Base-by-base conservation (phyloP, 1,284 basidiomycete species). In the Rhodotorula sp. region DNA sequence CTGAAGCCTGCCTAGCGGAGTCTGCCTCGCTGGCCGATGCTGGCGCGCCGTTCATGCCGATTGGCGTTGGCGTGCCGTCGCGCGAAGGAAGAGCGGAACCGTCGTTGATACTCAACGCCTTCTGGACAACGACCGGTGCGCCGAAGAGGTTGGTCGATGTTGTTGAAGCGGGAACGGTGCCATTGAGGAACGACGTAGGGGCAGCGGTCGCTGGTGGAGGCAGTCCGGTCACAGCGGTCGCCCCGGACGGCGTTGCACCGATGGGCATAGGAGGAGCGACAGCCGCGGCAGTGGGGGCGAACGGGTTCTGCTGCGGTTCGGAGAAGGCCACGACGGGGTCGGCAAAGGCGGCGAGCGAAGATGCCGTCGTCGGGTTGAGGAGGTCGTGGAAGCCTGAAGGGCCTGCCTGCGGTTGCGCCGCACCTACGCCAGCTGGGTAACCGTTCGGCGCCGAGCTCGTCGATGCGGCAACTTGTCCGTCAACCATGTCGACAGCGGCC, bases 251-350 rank as follows among this genome's bases (percentile, higher is more conserved):
- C 10, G 48, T 40, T 6, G 65, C 67, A n/a, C 69, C 72, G 46
- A 74, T 67, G 20, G 67, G 52, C 69, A 74, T 74, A 10, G 67
- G 69, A 6, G 64, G 40, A 3, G 68, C 58, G 34, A 67, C 37
- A 13, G 48, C 34, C 1, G 34, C 56, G 28, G 7, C 34, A 8
- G 46, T 44, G 5, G 28, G 24, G 2, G 31, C 37, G 44, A 26
- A 34, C 7, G 44, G 59, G 34, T 40, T 51, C 22, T 16, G 28
- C 40, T 55, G 50, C 28, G 44, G 46, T 4, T 47, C 28, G 18
- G 26, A 37, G 44, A 64, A 40, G 44, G 40, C 40, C 9, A 44
- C 40, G 40, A 44, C 40, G 40, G 52, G 37, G n/a, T 58, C 20
- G 28, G 53, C 44, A 28, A 52, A 65, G 40, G 4, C 13, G 47